phyloP scores from a whole-genome alignment of 768 basidiomycete genomes.

The Leccinum imitatum region DNA sequence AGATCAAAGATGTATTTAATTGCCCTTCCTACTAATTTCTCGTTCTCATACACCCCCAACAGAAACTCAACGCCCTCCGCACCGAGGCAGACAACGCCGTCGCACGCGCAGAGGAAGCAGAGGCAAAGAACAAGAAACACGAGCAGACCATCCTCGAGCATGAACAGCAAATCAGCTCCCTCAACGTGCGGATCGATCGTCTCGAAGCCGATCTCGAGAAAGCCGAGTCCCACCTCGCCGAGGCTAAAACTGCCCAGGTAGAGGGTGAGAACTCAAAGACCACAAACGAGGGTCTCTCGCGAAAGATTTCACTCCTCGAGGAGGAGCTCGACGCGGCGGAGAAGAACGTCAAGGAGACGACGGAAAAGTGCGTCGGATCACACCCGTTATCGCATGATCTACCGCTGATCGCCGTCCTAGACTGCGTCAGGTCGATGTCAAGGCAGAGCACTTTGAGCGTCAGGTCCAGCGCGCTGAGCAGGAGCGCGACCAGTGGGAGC shows the following conservation, averaged over 20 bases:
- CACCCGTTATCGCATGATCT: constrained; percentile 13
- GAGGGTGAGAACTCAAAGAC: constrained; percentile 72
- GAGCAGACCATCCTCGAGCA: constrained; percentile 74
- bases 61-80: constrained; percentile 81
- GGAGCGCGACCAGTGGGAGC: constrained; percentile 92
- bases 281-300: constrained; percentile 65
- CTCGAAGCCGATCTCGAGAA: constrained; percentile 71
- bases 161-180: constrained; percentile 85
- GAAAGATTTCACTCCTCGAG: constrained; percentile 91
- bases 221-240: constrained; percentile 60
- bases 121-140: constrained; percentile 74
- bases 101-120: constrained; percentile 83
- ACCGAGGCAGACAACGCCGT: constrained; percentile 81
- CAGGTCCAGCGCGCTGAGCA: constrained; percentile 83
- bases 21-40: background rate
- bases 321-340: constrained; percentile 95
- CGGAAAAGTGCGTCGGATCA: constrained; percentile 77
- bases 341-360: constrained; percentile 94
- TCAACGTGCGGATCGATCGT: constrained; percentile 65
- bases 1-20: constrained; percentile 43
- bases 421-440: constrained; percentile 94
- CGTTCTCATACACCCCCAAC: background rate
- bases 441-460: constrained; percentile 97
- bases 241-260: constrained; percentile 60
- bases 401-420: constrained; percentile 42